Conservation (phyloP, 768 basidiomycete species). For the Auriscalpium orientale region DNA sequence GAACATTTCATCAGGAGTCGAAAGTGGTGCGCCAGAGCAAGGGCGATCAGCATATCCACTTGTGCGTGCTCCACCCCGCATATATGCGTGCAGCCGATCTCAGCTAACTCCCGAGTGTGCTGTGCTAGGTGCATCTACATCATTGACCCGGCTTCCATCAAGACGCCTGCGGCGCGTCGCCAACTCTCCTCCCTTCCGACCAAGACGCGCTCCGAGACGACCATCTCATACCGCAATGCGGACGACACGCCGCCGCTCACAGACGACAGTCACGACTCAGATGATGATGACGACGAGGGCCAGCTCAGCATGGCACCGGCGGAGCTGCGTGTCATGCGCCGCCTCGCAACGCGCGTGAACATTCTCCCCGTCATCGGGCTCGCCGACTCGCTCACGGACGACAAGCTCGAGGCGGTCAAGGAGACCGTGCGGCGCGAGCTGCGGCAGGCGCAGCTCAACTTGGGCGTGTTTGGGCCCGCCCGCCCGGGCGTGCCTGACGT, state of each 20-base stretch:
- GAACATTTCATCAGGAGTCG: conserved; percentile 49
- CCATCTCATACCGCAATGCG: conserved; percentile 44
- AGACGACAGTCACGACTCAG: conserved; percentile 36
- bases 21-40: conserved; percentile 83
- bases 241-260: conserved; percentile 44
- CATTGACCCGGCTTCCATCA: conserved; percentile 70
- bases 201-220: conserved; percentile 60
- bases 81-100: not conserved
- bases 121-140: conserved; percentile 69
- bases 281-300: conserved; percentile 41
- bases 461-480: conserved; percentile 64
- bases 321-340: conserved; percentile 71
- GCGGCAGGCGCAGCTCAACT: conserved; percentile 57
- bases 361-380: conserved; percentile 76
- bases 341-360: conserved; percentile 68
- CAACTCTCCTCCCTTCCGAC: conserved; percentile 39
- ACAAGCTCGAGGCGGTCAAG: conserved; percentile 63
- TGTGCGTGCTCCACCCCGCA: conserved; percentile 42
- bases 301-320: conserved; percentile 64
- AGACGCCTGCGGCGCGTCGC: conserved; percentile 46
- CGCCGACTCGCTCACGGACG: conserved; percentile 79
- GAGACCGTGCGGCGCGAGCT: conserved; percentile 64
- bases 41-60: conserved; percentile 84
- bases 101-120: not conserved
- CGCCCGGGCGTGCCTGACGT: conserved; percentile 18